These are phyloP conservation scores for Laguncularia racemosa DNA, from an alignment of 345 rosid genomes.

Conservation along the genomic window DNA sequence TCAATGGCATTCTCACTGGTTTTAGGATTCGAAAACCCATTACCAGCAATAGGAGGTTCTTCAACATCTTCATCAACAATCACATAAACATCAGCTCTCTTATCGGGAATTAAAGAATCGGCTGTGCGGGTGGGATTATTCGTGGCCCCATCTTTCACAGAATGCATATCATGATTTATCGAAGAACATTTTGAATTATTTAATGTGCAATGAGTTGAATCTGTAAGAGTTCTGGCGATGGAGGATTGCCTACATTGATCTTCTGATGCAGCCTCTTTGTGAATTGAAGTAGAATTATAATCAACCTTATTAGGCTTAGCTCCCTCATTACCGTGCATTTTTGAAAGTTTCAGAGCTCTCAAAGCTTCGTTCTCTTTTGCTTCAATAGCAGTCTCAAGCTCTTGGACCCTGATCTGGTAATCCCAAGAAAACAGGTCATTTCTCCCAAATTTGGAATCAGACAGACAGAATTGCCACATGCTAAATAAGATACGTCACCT, in stretches of 20 bases:
- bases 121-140: constrained; percentile 8
- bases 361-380: constrained; percentile 54
- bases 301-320: constrained; percentile 6
- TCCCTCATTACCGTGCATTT: constrained; percentile 15
- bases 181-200: constrained; percentile 10
- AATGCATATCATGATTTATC: neutral
- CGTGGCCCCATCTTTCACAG: neutral
- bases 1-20: constrained; percentile 8
- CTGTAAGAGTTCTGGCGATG: constrained; percentile 17
- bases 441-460: constrained; percentile 2
- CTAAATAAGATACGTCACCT: constrained; percentile 24
- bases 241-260: constrained; percentile 12
- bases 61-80: constrained; percentile 13
- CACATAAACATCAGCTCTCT: constrained; percentile 6
- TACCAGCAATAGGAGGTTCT: constrained; percentile 13
- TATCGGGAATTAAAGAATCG: neutral
- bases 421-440: constrained; percentile 8
- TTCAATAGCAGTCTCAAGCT: constrained; percentile 54
- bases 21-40: constrained; percentile 7
- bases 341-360: constrained; percentile 51
- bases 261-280: constrained; percentile 16
- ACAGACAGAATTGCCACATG: neutral
- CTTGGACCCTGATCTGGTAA: constrained; percentile 56
- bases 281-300: constrained; percentile 10
- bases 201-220: constrained; percentile 17